Base-by-base conservation (phyloP, 2,329 filamentous ascomycete genomes). In the Talaromyces sp. region DNA sequence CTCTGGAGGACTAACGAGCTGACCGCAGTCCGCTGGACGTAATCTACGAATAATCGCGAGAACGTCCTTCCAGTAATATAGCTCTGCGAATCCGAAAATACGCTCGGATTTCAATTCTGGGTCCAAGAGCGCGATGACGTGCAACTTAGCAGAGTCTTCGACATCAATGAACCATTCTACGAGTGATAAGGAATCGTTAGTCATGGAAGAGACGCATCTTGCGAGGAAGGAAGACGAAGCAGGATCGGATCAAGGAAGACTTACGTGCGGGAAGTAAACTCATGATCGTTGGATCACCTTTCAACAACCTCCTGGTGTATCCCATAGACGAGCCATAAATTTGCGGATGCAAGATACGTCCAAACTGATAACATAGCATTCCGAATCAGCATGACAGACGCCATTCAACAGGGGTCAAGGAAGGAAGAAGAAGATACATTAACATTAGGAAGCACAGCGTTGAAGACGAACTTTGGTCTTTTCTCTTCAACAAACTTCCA, bases 41-140 rank as follows among this genome's bases (percentile, higher is more conserved):
- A 73, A 28, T 43, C 73, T 70, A 28, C 72, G 66, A 40, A 78
- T 64, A 9, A 75, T 66, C 0, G 58, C 63, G 9, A 81, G 61
- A 3, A 70, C 61, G 1, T 75, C 64, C 19, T 80, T 79, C 67
- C 75, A 80, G 46, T 72, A 80, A 57, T 74, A 79, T 0, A 74
- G 75, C 1, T 73, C 69, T 0, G 78, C 80, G 54, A 80, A 82
- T 1, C 72, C 83, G 63, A 84, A 83, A 8, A 86, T 66, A 1
- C 84, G 77, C 63, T 85, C 77, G 0, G 74, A 73, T 1, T 69
- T 60, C 0, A 84, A 74, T 0, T 73, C 70, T 0, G 73, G 70
- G 21, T 81, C 70, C 0, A 83, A 70, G 7, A 81, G 69, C 0
- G 78, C 82, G 2, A 79, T 77, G 2, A 84, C 72, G 40, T 85